These are phyloP conservation scores for Scalesia atractyloides DNA, from an alignment of 129 eudicot species.

Conservation along the genomic window DNA sequence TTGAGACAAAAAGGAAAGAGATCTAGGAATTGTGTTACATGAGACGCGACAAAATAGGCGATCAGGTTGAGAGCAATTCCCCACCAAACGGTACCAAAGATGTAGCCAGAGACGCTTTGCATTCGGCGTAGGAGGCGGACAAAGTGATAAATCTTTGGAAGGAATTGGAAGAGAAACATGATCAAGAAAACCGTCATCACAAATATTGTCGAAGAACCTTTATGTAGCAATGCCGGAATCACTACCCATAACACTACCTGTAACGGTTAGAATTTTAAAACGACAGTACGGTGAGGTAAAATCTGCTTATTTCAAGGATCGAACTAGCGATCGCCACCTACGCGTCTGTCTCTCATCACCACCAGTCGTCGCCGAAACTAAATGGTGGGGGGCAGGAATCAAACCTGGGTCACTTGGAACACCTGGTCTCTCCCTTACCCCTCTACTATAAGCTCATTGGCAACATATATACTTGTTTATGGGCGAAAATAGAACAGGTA, in stretches of 20 bases:
- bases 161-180: slow-evolving; percentile 68
- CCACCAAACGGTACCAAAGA: slow-evolving; percentile 92
- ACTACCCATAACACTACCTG: slow-evolving; percentile 84
- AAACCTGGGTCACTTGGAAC: no score
- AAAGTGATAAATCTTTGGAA: slow-evolving; percentile 84
- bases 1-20: background rate
- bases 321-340: no score
- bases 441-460: no score
- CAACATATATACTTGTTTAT: no score
- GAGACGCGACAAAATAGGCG: slow-evolving; percentile 86
- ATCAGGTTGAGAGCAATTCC: slow-evolving; percentile 83
- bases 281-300: no score
- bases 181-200: slow-evolving; percentile 67
- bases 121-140: slow-evolving; percentile 65
- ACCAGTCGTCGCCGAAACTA: no score
- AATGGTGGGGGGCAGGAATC: no score
- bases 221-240: slow-evolving; percentile 53
- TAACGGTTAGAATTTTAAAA: background rate
- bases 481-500: no score
- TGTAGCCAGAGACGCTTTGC: slow-evolving; percentile 79
- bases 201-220: slow-evolving; percentile 45
- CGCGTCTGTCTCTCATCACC: no score
- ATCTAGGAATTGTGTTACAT: slow-evolving; percentile 39
- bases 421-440: no score
- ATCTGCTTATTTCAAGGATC: no score